Base-by-base conservation (phyloP, 2,329 filamentous ascomycete species). In the Trichoderma koningiopsis region DNA sequence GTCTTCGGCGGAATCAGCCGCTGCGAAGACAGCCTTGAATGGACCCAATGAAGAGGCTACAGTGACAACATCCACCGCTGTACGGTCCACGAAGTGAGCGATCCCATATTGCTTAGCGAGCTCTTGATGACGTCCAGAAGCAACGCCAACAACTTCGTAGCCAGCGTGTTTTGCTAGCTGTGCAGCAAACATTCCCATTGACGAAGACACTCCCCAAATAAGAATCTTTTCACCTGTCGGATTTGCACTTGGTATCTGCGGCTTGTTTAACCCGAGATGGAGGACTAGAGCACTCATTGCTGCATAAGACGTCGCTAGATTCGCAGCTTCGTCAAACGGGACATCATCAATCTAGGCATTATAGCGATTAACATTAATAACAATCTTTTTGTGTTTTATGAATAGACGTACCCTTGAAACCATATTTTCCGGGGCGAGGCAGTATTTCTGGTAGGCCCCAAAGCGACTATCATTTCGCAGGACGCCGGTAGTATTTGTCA, bases 161-260 rank as follows among this genome's bases (percentile, higher is more conserved):
- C 64, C 68, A 14, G 68, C 56, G 10, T 29, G 14, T 5, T 5
- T 57, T 13, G 64, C 47, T 10, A 70, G 4, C n/a, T 70, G 68
- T 8, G 63, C 24, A 62, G 68, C 63, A 16, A 49, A 61, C 3
- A 58, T 24, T 5, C 68, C 68, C 10, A 70, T 33, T 2, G 68
- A 70, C 29, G 68, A 70, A 2, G 68, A 70, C 11, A 61, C 57
- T 2, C 68, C 68, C 68, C 63, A 70, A 5, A 70, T 68, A 5
- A 70, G 56, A 24, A 70, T 58, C 37, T 14, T 70, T 58, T 70
- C 64, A 3, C 29, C 55, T 14, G 55, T 70, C 2, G 40, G 29
- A 14, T 19, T 19, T 14, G 22, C n/a, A 14, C 24, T 52, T n/a
- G 68, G 53, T 35, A 58, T 40, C 2, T 66, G 47, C 22, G 64